Percentiles rank a stretch among this genome's conserved stretches.
Conservation (phyloP, 1,139 yeast species). For the Pichia sp. region DNA sequence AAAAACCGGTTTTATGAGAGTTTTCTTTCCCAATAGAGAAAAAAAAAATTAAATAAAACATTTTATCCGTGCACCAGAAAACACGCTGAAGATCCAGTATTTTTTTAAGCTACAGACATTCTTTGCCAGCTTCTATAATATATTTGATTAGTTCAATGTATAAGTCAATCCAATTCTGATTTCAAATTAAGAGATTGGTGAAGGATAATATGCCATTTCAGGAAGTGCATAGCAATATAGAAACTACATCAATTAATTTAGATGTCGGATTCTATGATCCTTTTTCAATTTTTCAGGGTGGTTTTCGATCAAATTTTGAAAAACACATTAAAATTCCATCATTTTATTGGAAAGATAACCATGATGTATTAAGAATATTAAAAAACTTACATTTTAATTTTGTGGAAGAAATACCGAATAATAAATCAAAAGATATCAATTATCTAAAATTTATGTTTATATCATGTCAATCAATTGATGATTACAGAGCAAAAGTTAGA, state of each 20-base stretch:
- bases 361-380: conserved; percentile 60
- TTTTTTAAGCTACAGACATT: too few relatives aligned
- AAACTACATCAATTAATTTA: conserved; percentile 7
- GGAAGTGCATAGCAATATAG: neutral
- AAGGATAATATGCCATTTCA: neutral
- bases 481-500: conserved; percentile 71
- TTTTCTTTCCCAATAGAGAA: neutral
- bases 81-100: neutral
- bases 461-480: conserved; percentile 59
- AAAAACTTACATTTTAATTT: conserved; percentile 54
- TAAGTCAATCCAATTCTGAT: too few relatives aligned
- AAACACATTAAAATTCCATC: conserved; percentile 60
- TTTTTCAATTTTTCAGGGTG: conserved; percentile 51
- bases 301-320: conserved; percentile 46
- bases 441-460: conserved; percentile 67
- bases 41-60: neutral
- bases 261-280: conserved; percentile 76
- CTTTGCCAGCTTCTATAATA: too few relatives aligned
- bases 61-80: neutral
- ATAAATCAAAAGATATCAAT: conserved; percentile 28
- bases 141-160: too few relatives aligned
- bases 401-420: conserved; percentile 51
- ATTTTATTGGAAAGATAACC: conserved; percentile 68
- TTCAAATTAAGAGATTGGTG: too few relatives aligned
- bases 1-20: too few relatives aligned